Base-by-base conservation (phyloP, 1,139 yeast species). In the Hansenula sp. region DNA sequence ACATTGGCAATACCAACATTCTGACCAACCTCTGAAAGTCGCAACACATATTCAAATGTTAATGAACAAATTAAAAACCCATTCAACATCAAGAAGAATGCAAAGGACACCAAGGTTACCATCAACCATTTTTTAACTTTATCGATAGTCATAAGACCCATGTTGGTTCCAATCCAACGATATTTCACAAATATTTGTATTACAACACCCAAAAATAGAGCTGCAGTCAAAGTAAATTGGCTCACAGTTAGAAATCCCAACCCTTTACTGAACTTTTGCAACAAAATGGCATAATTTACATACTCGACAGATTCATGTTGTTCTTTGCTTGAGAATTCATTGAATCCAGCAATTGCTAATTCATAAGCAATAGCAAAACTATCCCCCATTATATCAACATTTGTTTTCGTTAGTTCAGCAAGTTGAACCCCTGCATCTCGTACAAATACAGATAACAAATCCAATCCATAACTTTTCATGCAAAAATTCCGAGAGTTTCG, bases 341-440 rank as follows among this genome's bases (percentile, higher is more conserved):
- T 52, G 36, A 57, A 50, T 1, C 59, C 57, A 19, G 47, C 42
- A 12, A 57, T 50, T 3, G 57, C 55, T 16, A 56, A 42, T 36
- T 59, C 64, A 48, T 70, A 72, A 2, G 72, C 66, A 25, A 58
- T 48, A 5, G 68, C 72, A 47, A 78, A 64, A 12, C 75, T 66
- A 19, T 66, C 61, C 2, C 78, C 73, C 48, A 76, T 63, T 16
- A 59, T 63, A 3, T 56, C 58, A 2, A 74, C 61, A 48, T 72
- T 65, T 2, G 61, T 58, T 40, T 68, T 65, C 7, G 79, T 70
- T 21, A 74, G 61, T 21, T 55, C 53, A 2, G 74, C 76, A 33
- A 79, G 55, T 49, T 76, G 77, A 3, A 62, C 62, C 0, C 80
- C 81, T 16, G 79, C 64, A 59, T 79, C 84, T 45, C 71, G 64